Conservation (phyloP, 2,329 filamentous ascomycete genomes). For the Pestalotiopsis sp. region DNA sequence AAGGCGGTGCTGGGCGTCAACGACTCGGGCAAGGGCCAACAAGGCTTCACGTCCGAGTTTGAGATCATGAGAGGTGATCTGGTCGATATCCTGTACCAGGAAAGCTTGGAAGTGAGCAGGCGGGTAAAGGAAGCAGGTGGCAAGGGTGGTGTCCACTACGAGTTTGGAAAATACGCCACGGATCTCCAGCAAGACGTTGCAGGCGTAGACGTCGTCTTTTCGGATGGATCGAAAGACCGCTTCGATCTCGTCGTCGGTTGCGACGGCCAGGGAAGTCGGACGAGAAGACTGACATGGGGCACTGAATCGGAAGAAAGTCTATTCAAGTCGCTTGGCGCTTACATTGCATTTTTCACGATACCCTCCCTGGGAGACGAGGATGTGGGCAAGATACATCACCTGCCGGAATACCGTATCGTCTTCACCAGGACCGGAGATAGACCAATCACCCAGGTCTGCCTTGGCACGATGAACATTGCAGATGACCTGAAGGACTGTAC, state of each 20-base stretch:
- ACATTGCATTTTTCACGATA: constrained; percentile 41
- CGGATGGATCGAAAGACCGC: constrained; percentile 38
- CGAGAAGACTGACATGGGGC: constrained; percentile 39
- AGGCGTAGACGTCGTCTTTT: constrained; percentile 38
- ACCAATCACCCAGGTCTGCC: constrained; percentile 34
- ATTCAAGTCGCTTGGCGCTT: constrained; percentile 31
- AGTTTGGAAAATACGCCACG: constrained; percentile 31
- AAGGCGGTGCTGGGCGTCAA: constrained; percentile 41
- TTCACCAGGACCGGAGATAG: constrained; percentile 36
- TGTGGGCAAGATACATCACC: constrained; percentile 33
- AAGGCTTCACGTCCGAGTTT: constrained; percentile 53
- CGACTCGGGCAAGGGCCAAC: constrained; percentile 39
- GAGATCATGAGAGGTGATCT: constrained; percentile 62
- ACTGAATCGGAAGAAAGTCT: constrained; percentile 23
- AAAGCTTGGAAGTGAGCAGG: constrained; percentile 25
- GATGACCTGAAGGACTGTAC: constrained; percentile 12
- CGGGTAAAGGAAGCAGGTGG: constrained; percentile 17
- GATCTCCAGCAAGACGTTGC: constrained; percentile 28
- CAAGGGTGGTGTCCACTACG: constrained; percentile 28
- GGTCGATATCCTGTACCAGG: constrained; percentile 48
- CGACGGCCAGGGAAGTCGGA: constrained; percentile 52
- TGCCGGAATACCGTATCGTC: constrained; percentile 35
- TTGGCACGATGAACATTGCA: constrained; percentile 25
- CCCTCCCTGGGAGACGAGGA: constrained; percentile 26
- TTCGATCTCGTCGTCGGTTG: constrained; percentile 57